These are phyloP conservation scores for Cucurbita maxima DNA, from an alignment of 306 rosid species.

Conservation along the genomic window DNA sequence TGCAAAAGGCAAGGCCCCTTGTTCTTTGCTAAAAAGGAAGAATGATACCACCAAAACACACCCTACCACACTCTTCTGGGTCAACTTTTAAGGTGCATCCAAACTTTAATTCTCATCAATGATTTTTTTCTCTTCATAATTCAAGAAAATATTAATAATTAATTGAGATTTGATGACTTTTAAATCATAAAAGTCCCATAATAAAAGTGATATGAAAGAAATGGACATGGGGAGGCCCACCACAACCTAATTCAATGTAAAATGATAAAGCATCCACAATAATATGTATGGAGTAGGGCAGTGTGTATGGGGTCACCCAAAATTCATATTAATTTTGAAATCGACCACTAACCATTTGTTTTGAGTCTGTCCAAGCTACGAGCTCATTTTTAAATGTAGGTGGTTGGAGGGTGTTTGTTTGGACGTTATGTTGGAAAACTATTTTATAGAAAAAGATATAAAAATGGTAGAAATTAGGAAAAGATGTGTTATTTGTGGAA, in stretches of 20 bases:
- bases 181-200: not conserved
- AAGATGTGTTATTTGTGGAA: too few species aligned
- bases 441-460: not conserved
- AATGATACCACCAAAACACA: not conserved
- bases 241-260: not conserved
- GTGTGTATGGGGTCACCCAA: not conserved
- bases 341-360: conserved; percentile 1
- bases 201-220: not conserved
- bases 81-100: not conserved
- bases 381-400: not conserved
- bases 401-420: not conserved
- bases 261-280: not conserved
- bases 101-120: not conserved
- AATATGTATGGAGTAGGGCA: not conserved
- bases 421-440: not conserved
- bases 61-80: not conserved
- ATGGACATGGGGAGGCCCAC: not conserved
- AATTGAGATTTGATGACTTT: not conserved
- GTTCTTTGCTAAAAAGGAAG: not conserved
- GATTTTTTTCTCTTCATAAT: not conserved
- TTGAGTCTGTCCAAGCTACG: not conserved
- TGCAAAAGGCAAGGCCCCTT: not conserved
- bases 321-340: not conserved
- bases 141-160: not conserved
- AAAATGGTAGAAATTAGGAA: too few species aligned